These are phyloP conservation scores for Pythium folliculosum DNA, from an alignment of 352 stramenopile species.

Conservation along the genomic window DNA sequence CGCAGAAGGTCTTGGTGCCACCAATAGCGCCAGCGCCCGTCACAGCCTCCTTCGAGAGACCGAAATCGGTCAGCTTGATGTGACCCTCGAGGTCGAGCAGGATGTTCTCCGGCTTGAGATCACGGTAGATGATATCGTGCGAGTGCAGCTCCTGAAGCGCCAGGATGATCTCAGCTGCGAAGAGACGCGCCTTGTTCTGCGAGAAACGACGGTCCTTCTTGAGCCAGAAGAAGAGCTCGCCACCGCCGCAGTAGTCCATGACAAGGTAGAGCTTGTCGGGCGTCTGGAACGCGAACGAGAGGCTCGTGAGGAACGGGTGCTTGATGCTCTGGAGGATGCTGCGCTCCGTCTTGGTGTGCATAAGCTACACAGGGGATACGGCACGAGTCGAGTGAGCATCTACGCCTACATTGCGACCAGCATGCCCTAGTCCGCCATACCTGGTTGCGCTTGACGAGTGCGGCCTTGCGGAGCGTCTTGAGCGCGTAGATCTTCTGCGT, in stretches of 20 bases:
- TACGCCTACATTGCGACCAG: neutral
- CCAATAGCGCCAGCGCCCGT: slow-evolving; percentile 75
- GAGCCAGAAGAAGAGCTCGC: slow-evolving; percentile 96
- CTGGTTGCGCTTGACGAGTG: slow-evolving; percentile 93
- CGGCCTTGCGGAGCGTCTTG: slow-evolving; percentile 94
- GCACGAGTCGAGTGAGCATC: too few relatives aligned
- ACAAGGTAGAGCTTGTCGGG: slow-evolving; percentile 94
- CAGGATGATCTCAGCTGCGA: slow-evolving; percentile 93
- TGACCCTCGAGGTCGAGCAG: slow-evolving; percentile 93
- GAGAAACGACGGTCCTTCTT: slow-evolving; percentile 94
- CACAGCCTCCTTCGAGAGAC: slow-evolving; percentile 93
- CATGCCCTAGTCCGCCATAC: neutral
- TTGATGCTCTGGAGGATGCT: slow-evolving; percentile 93
- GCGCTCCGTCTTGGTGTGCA: slow-evolving; percentile 94
- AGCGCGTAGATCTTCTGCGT: slow-evolving; percentile 94
- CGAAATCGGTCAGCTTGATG: slow-evolving; percentile 95
- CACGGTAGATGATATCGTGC: slow-evolving; percentile 96
- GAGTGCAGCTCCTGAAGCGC: slow-evolving; percentile 92
- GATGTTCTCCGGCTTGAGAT: slow-evolving; percentile 97
- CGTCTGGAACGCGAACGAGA: slow-evolving; percentile 89
- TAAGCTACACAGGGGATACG: slow-evolving; percentile 39
- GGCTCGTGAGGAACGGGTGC: slow-evolving; percentile 89
- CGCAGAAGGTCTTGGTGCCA: slow-evolving; percentile 92
- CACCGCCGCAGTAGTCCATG: slow-evolving; percentile 94
- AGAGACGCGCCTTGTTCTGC: slow-evolving; percentile 91